Conservation (phyloP, 2,329 filamentous ascomycete species). For the Epichloe gansuensis region DNA sequence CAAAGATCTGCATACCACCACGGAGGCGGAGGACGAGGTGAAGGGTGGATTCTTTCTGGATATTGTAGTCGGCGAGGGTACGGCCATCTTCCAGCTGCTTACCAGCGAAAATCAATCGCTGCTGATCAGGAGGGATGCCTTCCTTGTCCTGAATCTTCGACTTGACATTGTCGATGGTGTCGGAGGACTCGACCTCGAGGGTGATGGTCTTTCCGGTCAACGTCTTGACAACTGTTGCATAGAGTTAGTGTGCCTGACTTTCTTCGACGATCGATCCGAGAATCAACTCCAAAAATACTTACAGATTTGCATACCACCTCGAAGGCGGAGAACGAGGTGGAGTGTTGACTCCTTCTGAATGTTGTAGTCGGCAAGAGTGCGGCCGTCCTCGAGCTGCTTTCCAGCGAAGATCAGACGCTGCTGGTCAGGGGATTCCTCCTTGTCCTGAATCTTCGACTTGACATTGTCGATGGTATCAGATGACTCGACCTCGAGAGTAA, state of each 20-base stretch:
- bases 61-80: slow-evolving; percentile 86
- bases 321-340: slow-evolving; percentile 63
- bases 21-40: slow-evolving; percentile 79
- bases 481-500: slow-evolving; percentile 60
- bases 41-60: slow-evolving; percentile 83
- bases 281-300: slow-evolving; percentile 17
- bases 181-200: slow-evolving; percentile 75
- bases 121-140: slow-evolving; percentile 89
- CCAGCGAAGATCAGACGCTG: slow-evolving; percentile 94
- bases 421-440: slow-evolving; percentile 93
- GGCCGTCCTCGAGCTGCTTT: slow-evolving; percentile 90
- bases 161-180: slow-evolving; percentile 96
- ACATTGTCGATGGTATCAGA: slow-evolving; percentile 95
- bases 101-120: slow-evolving; percentile 88
- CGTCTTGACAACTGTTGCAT: slow-evolving; percentile 54
- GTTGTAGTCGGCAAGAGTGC: slow-evolving; percentile 43
- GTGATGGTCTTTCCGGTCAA: slow-evolving; percentile 93
- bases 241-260: neutral
- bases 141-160: slow-evolving; percentile 97
- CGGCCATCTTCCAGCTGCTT: slow-evolving; percentile 94
- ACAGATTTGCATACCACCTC: slow-evolving; percentile 56
- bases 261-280: neutral
- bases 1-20: slow-evolving; percentile 83
- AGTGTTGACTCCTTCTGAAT: slow-evolving; percentile 57
- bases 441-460: slow-evolving; percentile 96